Base-by-base conservation (phyloP, 2,329 filamentous ascomycete genomes). In the Penicillium sp. region DNA sequence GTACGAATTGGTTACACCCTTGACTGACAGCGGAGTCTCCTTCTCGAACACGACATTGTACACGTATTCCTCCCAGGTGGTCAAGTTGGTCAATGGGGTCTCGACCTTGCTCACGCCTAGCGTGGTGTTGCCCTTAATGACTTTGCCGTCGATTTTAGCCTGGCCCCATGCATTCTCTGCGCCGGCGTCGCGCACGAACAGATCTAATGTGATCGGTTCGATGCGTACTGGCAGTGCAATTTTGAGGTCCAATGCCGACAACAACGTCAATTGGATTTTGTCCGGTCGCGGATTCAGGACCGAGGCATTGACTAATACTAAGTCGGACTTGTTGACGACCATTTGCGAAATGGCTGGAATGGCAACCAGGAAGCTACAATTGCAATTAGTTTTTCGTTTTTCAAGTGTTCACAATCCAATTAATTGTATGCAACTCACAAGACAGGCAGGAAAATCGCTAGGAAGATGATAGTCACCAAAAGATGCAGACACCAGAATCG, bases 291-390 rank as follows among this genome's bases (percentile, higher is more conserved):
- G 69, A 16, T 74, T 66, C 50, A 74, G 57, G 22, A 78, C 65
- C 0, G 64, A 61, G 1, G 72, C 72, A 44, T 64, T 62, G 58
- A 70, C 68, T 34, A 78, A 69, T 2, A 74, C 67, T 5, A 78
- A 64, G 16, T 65, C 53, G 3, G 73, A 72, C 44, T 71, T 68
- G 50, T 76, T 60, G 20, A 77, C 67, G 16, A 77, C 67, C 32
- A 67, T 58, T 42, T 77, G 75, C 0, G 75, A 74, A 34, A 77
- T 66, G 11, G 73, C 74, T n/a, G 75, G 75, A 8, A 77, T 68
- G 18, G 70, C 65, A 45, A 75, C 63, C 1, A 73, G 56, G 63
- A 78, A 77, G 53, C 75, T 78, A 48, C 31, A 39, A 24, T n/a
- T 31, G 38, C 26, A n/a, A 5, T 46, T 6, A 22, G 26, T 13